Percentiles rank a stretch among this genome's conserved stretches.
Evolutionary conservation across 306 rosid genomes (phyloP).

Genomic region (Lotus japonicus): DNA sequence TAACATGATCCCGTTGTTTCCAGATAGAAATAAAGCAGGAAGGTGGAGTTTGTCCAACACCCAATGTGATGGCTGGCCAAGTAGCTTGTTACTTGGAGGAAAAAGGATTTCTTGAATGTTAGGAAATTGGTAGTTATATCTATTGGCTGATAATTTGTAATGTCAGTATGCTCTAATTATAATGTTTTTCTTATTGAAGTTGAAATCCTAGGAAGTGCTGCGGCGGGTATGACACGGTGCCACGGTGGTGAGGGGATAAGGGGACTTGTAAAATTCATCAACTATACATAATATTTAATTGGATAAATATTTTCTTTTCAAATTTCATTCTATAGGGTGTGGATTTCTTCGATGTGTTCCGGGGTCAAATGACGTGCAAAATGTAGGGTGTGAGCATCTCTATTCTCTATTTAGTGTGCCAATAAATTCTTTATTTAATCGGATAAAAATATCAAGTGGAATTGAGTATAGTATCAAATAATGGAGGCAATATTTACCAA

Average conservation of each 20-base stretch:
- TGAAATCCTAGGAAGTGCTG: slow-evolving; percentile 13
- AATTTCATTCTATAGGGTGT: not conserved
- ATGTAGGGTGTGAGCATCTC: too few relatives aligned
- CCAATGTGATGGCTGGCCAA: slow-evolving; percentile 53
- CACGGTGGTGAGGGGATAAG: slow-evolving; percentile 1
- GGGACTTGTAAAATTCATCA: not conserved
- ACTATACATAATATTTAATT: not conserved
- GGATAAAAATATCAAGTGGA: too few relatives aligned
- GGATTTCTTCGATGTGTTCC: too few relatives aligned
- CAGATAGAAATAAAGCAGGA: slow-evolving; percentile 60
- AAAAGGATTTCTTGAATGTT: slow-evolving; percentile 54
- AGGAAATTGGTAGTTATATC: slow-evolving; percentile 14
- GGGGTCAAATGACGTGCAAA: too few relatives aligned
- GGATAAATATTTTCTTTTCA: not conserved
- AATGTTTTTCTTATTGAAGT: slow-evolving; percentile 10
- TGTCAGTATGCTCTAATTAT: not conserved
- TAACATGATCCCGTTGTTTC: not conserved
- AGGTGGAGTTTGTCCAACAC: slow-evolving; percentile 52
- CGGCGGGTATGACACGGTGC: not conserved
- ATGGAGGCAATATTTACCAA: too few relatives aligned
- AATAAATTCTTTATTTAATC: too few relatives aligned
- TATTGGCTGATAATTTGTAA: not conserved
- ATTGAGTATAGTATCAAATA: too few relatives aligned
- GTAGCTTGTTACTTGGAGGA: slow-evolving; percentile 62
- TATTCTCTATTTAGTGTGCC: too few relatives aligned